Evolutionary conservation across 1,139 yeast species (phyloP), one percentile per base, ranked within the genome.

Genomic region (Hyphopichia wangnamkhiaoensis): DNA sequence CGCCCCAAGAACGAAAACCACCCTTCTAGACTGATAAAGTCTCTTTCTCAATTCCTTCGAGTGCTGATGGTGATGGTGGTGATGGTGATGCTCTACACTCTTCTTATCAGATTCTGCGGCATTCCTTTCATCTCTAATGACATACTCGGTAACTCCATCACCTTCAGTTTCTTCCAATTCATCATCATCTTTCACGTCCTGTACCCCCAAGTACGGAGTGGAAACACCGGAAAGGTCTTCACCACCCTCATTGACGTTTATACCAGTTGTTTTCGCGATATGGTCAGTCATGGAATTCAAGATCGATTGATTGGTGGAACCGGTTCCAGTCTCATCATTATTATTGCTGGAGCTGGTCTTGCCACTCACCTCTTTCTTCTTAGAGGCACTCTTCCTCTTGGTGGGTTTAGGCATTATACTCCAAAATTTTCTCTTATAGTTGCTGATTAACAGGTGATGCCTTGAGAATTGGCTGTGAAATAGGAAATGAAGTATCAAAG

Each of bases 1-100:
- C 0, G 94, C 81, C 33, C 96, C 84, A 35, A 77, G 56, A 1
- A 74, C 51, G 45, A 79, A 77, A 19, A 74, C 65, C 25, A 71
- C 77, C 35, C 81, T 56, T 42, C 79, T 59, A 24, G 79, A 68
- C 49, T 71, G 68, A 47, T 66, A 56, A 16, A 63, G 46, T 37
- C 49, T 49, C 39, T 57, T 56, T 46, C 52, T 59, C 34, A 50
- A 38, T 17, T 28, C 28, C 24, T 35, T 35, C 19, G 37, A 29
- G n/a, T 25, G 24, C 8, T 30, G n/a, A 9, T 26, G 23, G 13
- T 21, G 16, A 20, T 15, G 17, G 8, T 29, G 16, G 13, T 18
- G 27, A n/a, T 35, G 32, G 17, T 21, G 33, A 8, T 18, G 5
- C 4, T 53, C 63, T 26, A 43, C 51, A 20, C 43, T 43, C 12